These are phyloP conservation scores for Tricholoma saponaceum DNA, from an alignment of 768 basidiomycete species.

Conservation along the genomic window DNA sequence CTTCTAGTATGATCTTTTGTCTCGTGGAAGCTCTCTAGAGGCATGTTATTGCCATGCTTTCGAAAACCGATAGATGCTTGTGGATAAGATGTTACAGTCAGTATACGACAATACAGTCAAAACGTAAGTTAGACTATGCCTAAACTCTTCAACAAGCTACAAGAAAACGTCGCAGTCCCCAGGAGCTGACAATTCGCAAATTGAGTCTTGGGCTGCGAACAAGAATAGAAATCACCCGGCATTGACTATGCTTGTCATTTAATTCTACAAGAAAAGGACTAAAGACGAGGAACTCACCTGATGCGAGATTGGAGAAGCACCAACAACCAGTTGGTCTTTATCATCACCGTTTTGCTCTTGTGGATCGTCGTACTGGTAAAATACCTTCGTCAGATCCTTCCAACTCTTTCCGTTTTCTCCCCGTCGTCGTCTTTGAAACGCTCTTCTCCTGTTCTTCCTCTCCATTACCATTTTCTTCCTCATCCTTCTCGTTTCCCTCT, in stretches of 20 bases:
- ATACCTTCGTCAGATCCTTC: background rate
- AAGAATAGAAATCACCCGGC: background rate
- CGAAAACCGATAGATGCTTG: too few relatives aligned
- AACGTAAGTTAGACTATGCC: too few relatives aligned
- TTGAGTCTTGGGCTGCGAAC: background rate
- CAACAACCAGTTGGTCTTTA: background rate
- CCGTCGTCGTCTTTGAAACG: constrained; percentile 5
- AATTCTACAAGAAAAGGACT: background rate
- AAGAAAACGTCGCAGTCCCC: too few relatives aligned
- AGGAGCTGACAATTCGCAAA: too few relatives aligned
- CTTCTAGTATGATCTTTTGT: too few relatives aligned
- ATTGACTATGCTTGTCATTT: background rate
- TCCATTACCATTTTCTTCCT: constrained; percentile 7
- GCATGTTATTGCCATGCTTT: too few relatives aligned
- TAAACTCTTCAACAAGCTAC: too few relatives aligned
- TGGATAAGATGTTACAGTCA: too few relatives aligned
- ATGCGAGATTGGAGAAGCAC: background rate
- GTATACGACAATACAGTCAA: too few relatives aligned
- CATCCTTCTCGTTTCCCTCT: constrained; percentile 14
- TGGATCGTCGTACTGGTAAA: background rate
- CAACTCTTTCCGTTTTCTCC: constrained; percentile 2
- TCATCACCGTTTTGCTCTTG: background rate
- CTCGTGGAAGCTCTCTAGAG: too few relatives aligned
- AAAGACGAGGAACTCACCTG: background rate
- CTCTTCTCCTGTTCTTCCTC: constrained; percentile 10